Evolutionary conservation across 129 eudicot genomes (phyloP), one percentile per base, ranked within the genome.

Genomic region (Artemisia annua): DNA sequence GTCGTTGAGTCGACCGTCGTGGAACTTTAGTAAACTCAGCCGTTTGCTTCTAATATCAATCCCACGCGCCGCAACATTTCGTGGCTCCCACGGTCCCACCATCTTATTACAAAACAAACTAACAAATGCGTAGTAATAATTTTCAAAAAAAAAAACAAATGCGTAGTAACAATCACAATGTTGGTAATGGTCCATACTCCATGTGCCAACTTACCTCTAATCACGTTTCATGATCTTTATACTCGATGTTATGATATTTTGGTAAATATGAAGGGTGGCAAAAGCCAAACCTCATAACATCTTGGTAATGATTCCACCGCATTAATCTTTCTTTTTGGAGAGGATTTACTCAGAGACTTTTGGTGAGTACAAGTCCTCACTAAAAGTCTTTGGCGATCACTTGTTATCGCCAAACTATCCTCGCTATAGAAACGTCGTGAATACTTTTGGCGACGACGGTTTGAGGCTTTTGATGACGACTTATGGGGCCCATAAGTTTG

Each of bases 151-250:
- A n/a, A n/a, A n/a, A n/a, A n/a, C n/a, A n/a, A n/a, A n/a, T n/a
- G n/a, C n/a, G n/a, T 20, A 20, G 22, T 55, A 20, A 56, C 62
- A 18, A 56, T 20, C 32, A 8, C 24, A 4, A 5, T 39, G 9
- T 35, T 39, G 44, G 44, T 39, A 39, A 39, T 52, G 66, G 66
- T 24, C 66, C 66, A 19, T 57, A 22, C 15, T 57, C 63, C 63
- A 57, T 20, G 63, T 57, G 32, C 63, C 63, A 57, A 57, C 24
- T 11, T 57, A 57, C 32, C 19, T 57, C 24, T 57, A 57, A 57
- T 20, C 12, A 19, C 32, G 13, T 14, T 57, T 57, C 63, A 57
- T 14, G 15, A 57, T 57, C 63, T 57, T 19, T 17, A 2, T 57
- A 57, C 32, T 57, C 13, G 5, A 8, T 18, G 24, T 13, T 57